Conservation (phyloP, 306 rosid species). For the Corylus americana region DNA sequence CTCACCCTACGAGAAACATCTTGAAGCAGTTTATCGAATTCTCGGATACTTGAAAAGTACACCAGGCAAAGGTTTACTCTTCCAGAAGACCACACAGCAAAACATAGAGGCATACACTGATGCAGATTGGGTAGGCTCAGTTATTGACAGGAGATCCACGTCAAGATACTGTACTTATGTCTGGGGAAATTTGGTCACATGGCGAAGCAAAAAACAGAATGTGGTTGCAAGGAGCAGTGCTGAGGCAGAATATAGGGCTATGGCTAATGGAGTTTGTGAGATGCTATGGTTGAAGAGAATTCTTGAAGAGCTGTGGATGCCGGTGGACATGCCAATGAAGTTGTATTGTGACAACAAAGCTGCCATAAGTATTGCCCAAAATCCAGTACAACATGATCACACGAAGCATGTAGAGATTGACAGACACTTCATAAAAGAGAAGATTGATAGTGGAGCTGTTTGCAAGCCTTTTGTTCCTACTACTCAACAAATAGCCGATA, state of each 20-base stretch:
- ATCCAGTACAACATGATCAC: constrained; percentile 1
- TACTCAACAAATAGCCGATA: too few relatives aligned
- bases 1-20: not conserved
- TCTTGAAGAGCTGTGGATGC: not conserved
- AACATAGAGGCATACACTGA: not conserved
- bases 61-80: not conserved
- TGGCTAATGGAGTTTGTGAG: constrained; percentile 14
- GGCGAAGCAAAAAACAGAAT: constrained; percentile 9
- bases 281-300: not conserved
- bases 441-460: too few relatives aligned
- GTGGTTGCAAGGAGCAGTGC: not conserved
- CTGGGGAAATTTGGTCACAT: constrained; percentile 5
- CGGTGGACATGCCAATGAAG: not conserved
- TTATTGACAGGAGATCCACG: not conserved
- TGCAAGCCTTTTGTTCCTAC: too few relatives aligned
- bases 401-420: too few relatives aligned
- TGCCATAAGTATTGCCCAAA: constrained; percentile 8
- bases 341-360: constrained; percentile 5
- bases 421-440: too few relatives aligned
- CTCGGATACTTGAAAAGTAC: not conserved
- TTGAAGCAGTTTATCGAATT: not conserved
- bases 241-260: not conserved
- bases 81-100: not conserved
- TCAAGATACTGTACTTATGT: constrained; percentile 9
- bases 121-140: not conserved